Base-by-base conservation (phyloP, 2,329 filamentous ascomycete genomes). In the Diplodia mutila region DNA sequence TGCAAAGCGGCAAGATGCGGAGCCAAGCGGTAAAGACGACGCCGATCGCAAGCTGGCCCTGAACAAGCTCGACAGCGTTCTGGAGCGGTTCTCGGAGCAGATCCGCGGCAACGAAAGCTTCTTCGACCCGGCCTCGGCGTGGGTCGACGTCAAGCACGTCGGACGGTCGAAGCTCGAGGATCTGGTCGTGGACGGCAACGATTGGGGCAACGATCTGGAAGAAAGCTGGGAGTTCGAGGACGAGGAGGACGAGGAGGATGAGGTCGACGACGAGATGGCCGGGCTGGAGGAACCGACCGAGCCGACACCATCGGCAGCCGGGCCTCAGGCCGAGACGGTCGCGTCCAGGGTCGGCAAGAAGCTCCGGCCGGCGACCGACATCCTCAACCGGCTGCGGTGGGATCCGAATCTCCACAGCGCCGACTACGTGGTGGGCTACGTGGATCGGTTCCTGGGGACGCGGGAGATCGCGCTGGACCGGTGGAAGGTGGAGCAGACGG, bases 401-500 rank as follows among this genome's bases (percentile, higher is more conserved):
- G 82, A 84, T 69, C 37, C 48, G 8, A 32, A 21, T 3, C 66
- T 67, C 2, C 39, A 61, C 27, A 52, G 66, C 12, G 68, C 70
- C 1, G 74, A 81, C 64, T 85, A 80, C 71, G 72, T 82, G 12
- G 78, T 85, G 52, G 83, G 81, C 7, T 85, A 85, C 68, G 71
- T 80, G 8, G 83, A 85, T 70, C 77, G 82, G 18, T 85, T 85
- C 67, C 72, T 77, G 25, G 82, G 81, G 0, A 74, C 79, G 49
- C 72, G 79, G 65, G 83, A 84, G 74, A 76, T 80, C 27, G 70
- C 74, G 18, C 72, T 83, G n/a, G 75, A 76, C 23, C 73, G 75
- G 4, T 85, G 83, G 83, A 80, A 82, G 66, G 76, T 73, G 46
- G 81, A 83, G 42, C 77, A 77, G 11, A 84, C 82, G 14, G 74